These are phyloP conservation scores for Quillaja saponaria DNA, from an alignment of 306 rosid genomes.

Conservation along the genomic window DNA sequence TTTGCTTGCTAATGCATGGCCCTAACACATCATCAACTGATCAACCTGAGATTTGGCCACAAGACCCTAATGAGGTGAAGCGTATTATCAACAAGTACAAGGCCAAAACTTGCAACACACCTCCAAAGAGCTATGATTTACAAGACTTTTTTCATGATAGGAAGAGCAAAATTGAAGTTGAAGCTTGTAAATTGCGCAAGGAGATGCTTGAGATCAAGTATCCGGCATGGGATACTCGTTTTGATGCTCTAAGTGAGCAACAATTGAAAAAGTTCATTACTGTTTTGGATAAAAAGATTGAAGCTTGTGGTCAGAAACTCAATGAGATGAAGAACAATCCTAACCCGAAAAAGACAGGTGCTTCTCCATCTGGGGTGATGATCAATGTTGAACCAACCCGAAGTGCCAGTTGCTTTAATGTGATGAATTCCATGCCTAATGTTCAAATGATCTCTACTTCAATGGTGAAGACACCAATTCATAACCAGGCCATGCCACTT, in stretches of 20 bases:
- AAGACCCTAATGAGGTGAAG: neutral
- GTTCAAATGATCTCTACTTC: neutral
- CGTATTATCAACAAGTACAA: neutral
- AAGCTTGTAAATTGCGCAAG: slow-evolving; percentile 17
- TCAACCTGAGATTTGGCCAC: slow-evolving; percentile 18
- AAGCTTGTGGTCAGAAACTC: slow-evolving; percentile 1
- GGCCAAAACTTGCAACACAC: slow-evolving; percentile 3
- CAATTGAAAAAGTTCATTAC: neutral
- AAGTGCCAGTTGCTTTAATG: slow-evolving; percentile 1
- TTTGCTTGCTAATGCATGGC: slow-evolving; percentile 7
- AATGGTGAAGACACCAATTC: neutral
- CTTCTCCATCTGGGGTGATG: neutral
- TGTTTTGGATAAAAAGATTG: slow-evolving; percentile 19
- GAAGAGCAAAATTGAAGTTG: slow-evolving; percentile 16
- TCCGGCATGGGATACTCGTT: slow-evolving; percentile 29
- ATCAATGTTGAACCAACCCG: neutral
- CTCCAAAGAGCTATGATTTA: neutral
- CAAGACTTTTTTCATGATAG: slow-evolving; percentile 5
- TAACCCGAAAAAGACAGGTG: neutral
- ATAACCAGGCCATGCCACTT: too few species aligned
- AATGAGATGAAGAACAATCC: slow-evolving; percentile 16
- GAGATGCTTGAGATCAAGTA: slow-evolving; percentile 3
- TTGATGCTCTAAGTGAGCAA: neutral
- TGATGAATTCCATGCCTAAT: neutral
- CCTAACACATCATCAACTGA: neutral